These are phyloP conservation scores for Nemania sp. DNA, from an alignment of 2,329 filamentous ascomycete species.

Conservation along the genomic window DNA sequence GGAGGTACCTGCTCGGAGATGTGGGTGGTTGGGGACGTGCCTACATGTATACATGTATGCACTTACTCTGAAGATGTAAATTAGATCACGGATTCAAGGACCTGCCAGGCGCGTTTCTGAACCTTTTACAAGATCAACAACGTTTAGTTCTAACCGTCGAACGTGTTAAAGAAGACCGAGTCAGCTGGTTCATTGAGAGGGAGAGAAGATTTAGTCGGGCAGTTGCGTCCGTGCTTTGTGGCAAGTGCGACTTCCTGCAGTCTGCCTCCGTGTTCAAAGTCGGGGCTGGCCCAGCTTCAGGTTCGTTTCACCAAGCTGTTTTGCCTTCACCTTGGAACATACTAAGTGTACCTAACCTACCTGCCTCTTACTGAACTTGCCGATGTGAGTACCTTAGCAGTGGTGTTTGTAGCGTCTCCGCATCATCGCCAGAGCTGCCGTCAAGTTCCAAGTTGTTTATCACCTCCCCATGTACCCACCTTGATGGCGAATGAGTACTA, in stretches of 20 bases:
- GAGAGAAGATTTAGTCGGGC: constrained; percentile 24
- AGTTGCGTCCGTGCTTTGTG: constrained; percentile 30
- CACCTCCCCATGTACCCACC: background rate
- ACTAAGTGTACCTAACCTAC: too few relatives aligned
- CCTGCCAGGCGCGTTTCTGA: background rate
- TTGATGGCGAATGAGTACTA: background rate
- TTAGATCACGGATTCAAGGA: background rate
- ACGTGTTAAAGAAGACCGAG: background rate
- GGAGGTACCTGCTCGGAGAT: too few relatives aligned
- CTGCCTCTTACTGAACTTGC: too few relatives aligned
- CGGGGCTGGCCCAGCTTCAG: constrained; percentile 32
- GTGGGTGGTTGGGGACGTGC: too few relatives aligned
- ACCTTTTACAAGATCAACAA: background rate
- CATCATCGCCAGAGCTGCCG: constrained; percentile 10
- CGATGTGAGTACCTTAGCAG: too few relatives aligned
- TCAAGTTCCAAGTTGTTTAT: too few relatives aligned
- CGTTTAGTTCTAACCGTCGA: background rate
- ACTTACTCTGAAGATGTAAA: background rate
- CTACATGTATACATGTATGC: background rate
- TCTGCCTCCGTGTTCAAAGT: constrained; percentile 30
- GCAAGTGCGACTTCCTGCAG: constrained; percentile 34
- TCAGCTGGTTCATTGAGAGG: background rate
- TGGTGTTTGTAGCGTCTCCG: constrained; percentile 14
- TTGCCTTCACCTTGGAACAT: constrained; percentile 22
- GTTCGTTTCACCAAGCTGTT: constrained; percentile 37